Percentiles rank a stretch among this genome's conserved stretches.
phyloP scores from a whole-genome alignment of 228 moss, liverwort and hornwort genomes.

The Sphagnum fallax region DNA sequence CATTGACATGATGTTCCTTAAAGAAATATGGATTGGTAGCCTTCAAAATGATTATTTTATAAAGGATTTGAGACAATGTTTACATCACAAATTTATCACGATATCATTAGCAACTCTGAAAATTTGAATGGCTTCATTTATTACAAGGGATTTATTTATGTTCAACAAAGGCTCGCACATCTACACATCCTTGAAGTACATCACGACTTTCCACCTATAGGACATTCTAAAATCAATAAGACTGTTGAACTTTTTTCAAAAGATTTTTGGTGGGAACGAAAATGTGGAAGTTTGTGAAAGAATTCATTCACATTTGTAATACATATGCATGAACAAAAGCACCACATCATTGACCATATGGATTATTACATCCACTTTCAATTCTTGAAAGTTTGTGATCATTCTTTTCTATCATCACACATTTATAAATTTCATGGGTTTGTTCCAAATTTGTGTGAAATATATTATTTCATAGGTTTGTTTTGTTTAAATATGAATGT shows the following conservation, averaged over 20 bases:
- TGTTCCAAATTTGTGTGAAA: too few species aligned
- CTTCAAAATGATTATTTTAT: neutral
- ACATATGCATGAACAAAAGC: neutral
- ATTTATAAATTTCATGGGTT: too few species aligned
- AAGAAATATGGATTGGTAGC: neutral
- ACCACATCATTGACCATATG: neutral
- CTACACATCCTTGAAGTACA: conserved; percentile 1
- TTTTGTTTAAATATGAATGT: too few species aligned
- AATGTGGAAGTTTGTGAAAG: conserved; percentile 6
- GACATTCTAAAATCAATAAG: neutral
- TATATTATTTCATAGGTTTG: too few species aligned
- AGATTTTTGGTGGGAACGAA: neutral
- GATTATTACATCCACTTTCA: too few species aligned
- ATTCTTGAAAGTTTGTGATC: too few species aligned
- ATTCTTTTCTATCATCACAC: too few species aligned
- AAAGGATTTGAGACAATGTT: neutral
- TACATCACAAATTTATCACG: neutral
- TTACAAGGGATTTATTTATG: neutral
- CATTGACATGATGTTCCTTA: neutral
- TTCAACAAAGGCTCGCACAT: neutral
- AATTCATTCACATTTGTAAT: neutral
- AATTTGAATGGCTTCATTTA: neutral
- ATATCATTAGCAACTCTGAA: neutral
- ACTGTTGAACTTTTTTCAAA: neutral
- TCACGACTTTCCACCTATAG: neutral